Percentiles rank a stretch among this genome's conserved stretches.
These are phyloP conservation scores for Quercus lobata DNA, from an alignment of 331 rosid species.

Conservation along the genomic window DNA sequence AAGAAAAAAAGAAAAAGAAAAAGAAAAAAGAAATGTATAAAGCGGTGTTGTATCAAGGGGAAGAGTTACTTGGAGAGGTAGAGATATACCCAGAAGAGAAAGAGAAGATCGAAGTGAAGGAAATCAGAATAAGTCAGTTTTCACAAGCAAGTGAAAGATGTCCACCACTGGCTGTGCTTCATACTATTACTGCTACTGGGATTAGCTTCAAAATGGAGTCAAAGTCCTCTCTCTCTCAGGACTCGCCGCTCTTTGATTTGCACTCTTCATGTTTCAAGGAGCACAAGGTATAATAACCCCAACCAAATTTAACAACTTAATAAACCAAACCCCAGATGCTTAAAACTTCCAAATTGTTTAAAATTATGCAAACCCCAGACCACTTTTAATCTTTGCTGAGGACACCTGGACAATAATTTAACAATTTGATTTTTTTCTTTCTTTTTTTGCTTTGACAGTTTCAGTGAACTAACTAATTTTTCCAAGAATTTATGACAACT, in stretches of 20 bases:
- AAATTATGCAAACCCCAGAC: not conserved
- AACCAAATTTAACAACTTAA: not conserved
- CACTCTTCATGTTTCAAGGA: conserved; percentile 90
- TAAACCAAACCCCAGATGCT: not conserved
- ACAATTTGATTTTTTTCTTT: conserved; percentile 6
- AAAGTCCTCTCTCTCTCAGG: conserved; percentile 61
- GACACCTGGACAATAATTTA: conserved; percentile 46
- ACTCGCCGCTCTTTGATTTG: conserved; percentile 73
- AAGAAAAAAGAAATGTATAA: conserved; percentile 56
- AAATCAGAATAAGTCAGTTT: conserved; percentile 83
- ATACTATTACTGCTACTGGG: conserved; percentile 62
- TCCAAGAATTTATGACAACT: conserved; percentile 23
- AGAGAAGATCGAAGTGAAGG: conserved; percentile 64
- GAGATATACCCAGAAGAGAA: conserved; percentile 72
- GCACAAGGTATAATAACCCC: conserved; percentile 76
- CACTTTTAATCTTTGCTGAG: conserved; percentile 10
- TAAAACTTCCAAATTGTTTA: not conserved
- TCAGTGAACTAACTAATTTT: conserved; percentile 23
- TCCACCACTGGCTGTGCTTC: conserved; percentile 96
- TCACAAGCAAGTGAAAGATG: conserved; percentile 98
- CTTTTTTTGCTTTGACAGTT: not conserved
- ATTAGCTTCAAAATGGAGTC: conserved; percentile 98
- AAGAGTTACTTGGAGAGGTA: conserved; percentile 89
- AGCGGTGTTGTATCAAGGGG: conserved; percentile 81
- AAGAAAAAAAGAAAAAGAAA: conserved; percentile 19